Conservation (phyloP, 306 rosid species). For the Coriaria nepalensis region DNA sequence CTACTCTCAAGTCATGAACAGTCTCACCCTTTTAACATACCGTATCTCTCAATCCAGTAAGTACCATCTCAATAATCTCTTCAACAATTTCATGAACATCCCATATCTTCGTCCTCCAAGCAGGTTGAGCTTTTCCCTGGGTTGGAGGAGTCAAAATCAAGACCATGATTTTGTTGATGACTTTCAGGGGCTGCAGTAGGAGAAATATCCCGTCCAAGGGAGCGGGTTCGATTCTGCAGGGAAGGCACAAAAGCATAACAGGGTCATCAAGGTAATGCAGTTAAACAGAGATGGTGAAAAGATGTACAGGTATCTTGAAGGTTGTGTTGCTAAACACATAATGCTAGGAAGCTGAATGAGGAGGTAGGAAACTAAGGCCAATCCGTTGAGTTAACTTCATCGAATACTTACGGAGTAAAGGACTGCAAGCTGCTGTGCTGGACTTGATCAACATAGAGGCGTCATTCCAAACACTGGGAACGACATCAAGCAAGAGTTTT, state of each 20-base stretch:
- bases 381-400: slow-evolving; percentile 83
- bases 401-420: slow-evolving; percentile 76
- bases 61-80: slow-evolving; percentile 90
- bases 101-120: slow-evolving; percentile 71
- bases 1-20: slow-evolving; percentile 21
- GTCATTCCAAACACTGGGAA: slow-evolving; percentile 73
- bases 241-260: slow-evolving; percentile 21
- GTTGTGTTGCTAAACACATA: slow-evolving; percentile 50
- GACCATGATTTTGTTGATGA: slow-evolving; percentile 25
- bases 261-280: neutral
- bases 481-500: slow-evolving; percentile 55
- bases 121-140: slow-evolving; percentile 22
- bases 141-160: slow-evolving; percentile 19
- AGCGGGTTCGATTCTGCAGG: slow-evolving; percentile 60
- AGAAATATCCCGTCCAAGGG: slow-evolving; percentile 41
- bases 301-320: slow-evolving; percentile 5
- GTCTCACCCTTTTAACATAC: slow-evolving; percentile 51
- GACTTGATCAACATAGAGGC: slow-evolving; percentile 56
- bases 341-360: slow-evolving; percentile 67
- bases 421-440: slow-evolving; percentile 51
- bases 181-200: slow-evolving; percentile 27
- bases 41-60: slow-evolving; percentile 85
- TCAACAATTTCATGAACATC: slow-evolving; percentile 86
- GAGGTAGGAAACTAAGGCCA: slow-evolving; percentile 75
- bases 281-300: neutral